Evolutionary conservation across 2,329 filamentous ascomycete genomes (phyloP).

Genomic region (Aspergillus latus): DNA sequence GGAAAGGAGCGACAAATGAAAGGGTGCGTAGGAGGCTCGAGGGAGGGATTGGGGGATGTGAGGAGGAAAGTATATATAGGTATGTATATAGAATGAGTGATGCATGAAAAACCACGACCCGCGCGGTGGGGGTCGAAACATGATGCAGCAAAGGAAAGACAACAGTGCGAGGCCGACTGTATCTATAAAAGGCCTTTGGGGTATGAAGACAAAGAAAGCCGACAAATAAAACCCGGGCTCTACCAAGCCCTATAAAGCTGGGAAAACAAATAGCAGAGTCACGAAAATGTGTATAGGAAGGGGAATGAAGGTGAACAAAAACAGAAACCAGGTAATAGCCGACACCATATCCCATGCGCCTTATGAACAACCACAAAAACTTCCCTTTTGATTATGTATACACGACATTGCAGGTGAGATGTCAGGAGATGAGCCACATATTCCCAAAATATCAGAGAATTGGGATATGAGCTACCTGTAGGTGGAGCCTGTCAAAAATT

Average conservation of each 20-base stretch:
- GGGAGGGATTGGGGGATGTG: constrained; percentile 12
- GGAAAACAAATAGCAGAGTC: constrained; percentile 15
- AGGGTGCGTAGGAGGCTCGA: constrained; percentile 12
- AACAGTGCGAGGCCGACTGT: constrained; percentile 35
- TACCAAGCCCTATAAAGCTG: constrained; percentile 25
- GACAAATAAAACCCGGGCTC: constrained; percentile 26
- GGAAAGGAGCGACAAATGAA: constrained; percentile 21
- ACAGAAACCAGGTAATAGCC: constrained; percentile 21
- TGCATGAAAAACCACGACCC: constrained; percentile 28
- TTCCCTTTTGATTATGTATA: constrained; percentile 20
- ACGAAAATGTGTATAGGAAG: constrained; percentile 18
- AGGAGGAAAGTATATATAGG: constrained; percentile 9
- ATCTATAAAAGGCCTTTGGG: constrained; percentile 42
- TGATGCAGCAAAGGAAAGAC: constrained; percentile 23
- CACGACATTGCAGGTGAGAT: constrained; percentile 20
- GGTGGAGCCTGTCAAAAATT: constrained; percentile 66
- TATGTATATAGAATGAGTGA: constrained; percentile 25
- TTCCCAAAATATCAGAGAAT: neutral
- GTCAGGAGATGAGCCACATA: constrained; percentile 14
- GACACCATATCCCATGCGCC: constrained; percentile 35
- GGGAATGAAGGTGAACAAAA: constrained; percentile 22
- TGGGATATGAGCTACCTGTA: constrained; percentile 31
- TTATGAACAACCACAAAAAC: constrained; percentile 25
- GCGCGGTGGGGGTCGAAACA: constrained; percentile 33
- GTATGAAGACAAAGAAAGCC: constrained; percentile 36